A percentile compares a stretch with the other conserved stretches of the same genome.
These are phyloP conservation scores for Verticillium zaregamsianum DNA, from an alignment of 2,329 filamentous ascomycete species.

Conservation along the genomic window DNA sequence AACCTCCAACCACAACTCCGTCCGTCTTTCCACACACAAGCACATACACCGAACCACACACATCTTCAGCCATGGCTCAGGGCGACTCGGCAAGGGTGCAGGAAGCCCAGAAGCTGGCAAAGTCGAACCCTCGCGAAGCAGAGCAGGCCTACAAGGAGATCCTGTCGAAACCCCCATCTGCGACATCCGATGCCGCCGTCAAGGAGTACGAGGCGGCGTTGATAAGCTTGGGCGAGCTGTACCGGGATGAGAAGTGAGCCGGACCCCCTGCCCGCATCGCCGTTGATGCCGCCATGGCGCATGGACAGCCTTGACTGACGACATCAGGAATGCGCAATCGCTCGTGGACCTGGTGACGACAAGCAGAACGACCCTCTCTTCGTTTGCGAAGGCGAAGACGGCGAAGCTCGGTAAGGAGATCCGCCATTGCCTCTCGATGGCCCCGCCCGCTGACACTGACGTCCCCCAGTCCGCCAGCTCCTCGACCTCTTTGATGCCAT, in stretches of 20 bases:
- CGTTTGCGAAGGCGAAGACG: conserved; percentile 98
- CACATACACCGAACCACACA: conserved; percentile 20
- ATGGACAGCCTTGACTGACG: background rate
- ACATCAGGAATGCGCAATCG: conserved; percentile 68
- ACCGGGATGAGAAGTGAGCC: conserved; percentile 77
- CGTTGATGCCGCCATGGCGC: background rate
- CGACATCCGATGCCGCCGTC: conserved; percentile 77
- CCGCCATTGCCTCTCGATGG: background rate
- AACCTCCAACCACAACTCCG: background rate
- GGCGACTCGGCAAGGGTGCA: conserved; percentile 65
- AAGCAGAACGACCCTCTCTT: conserved; percentile 86
- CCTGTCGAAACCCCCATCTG: conserved; percentile 76
- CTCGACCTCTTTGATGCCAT: conserved; percentile 94
- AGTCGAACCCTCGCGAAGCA: conserved; percentile 77
- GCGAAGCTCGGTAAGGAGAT: conserved; percentile 79
- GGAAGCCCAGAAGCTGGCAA: conserved; percentile 82
- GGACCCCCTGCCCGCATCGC: background rate
- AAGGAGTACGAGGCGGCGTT: conserved; percentile 89
- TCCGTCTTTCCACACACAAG: conserved; percentile 3
- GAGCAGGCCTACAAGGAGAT: conserved; percentile 88
- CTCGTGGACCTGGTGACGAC: conserved; percentile 86
- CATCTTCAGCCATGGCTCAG: conserved; percentile 43
- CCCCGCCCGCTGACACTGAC: background rate
- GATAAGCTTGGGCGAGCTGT: conserved; percentile 85
- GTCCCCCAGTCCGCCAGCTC: conserved; percentile 78